Base-by-base conservation (phyloP, 305 asterid species). In the Ajuga reptans region DNA sequence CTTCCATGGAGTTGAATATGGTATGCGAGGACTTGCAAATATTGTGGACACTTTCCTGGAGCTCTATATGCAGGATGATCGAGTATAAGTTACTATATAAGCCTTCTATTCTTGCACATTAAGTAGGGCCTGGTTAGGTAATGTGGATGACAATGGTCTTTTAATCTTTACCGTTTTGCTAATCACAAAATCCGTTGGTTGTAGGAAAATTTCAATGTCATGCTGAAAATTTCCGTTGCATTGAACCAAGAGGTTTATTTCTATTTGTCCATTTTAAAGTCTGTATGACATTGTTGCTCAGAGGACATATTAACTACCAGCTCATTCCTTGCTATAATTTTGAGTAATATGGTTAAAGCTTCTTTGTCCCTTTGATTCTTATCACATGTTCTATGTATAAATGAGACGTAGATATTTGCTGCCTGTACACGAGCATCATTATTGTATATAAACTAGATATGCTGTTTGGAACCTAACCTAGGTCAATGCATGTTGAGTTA, bases 91-190 rank as follows among this genome's bases (percentile, higher is more conserved):
- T 43, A 7, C 60, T 60, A 67, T 53, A 18, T 24, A 31, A 27
- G 47, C 37, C 51, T 63, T 33, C 5, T 39, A n/a, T 69, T 41
- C 31, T 73, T 45, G 15, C 24, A 64, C 52, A 6, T 52, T 52
- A 69, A 65, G 54, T 17, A 15, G 18, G 55, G 41, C 6, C 74
- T 12, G 55, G 52, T 52, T 47, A 73, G 74, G 45, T 73, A 73
- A 69, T 64, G 74, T 18, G 49, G 69, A 39, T 37, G 62, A 37
- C 45, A 0, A 27, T 51, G 59, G 37, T 68, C 36, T 39, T 36
- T 41, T 41, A 39, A 39, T 47, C 33, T 18, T 54, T 41, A 51
- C 9, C 57, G 12, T 63, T 64, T 55, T 17, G 18, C 49, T 55
- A 37, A 41, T 69, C 53, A 68, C 72, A 50, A 39, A 16, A 51